Percentiles rank a stretch among this genome's conserved stretches.
These are phyloP conservation scores for Ogataea hybrid DNA, from an alignment of 1,139 yeast species.

Conservation along the genomic window DNA sequence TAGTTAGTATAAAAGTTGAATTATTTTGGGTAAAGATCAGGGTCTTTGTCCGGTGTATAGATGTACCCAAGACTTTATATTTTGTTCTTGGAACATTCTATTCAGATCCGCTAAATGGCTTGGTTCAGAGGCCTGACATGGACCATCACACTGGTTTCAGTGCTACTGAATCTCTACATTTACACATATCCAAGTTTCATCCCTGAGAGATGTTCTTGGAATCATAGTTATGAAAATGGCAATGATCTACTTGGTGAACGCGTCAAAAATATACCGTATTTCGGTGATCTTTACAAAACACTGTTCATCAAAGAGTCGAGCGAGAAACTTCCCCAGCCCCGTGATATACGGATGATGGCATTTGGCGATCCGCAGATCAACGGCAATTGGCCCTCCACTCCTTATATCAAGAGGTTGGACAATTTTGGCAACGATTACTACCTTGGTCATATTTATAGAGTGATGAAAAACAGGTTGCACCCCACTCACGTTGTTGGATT, in stretches of 20 bases:
- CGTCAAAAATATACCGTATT: constrained; percentile 32
- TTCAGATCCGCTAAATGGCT: background rate
- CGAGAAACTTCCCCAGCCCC: constrained; percentile 21
- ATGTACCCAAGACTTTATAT: background rate
- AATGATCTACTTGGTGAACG: constrained; percentile 15
- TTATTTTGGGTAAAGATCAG: background rate
- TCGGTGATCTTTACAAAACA: constrained; percentile 37
- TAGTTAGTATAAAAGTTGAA: background rate
- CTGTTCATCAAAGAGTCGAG: constrained; percentile 25
- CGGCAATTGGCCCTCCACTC: constrained; percentile 73
- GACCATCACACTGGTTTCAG: constrained; percentile 34
- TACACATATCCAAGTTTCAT: constrained; percentile 71
- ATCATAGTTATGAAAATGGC: constrained; percentile 21
- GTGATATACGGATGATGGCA: constrained; percentile 65
- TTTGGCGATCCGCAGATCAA: constrained; percentile 97
- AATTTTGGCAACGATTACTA: constrained; percentile 86
- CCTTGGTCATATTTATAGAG: constrained; percentile 74
- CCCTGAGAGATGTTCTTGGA: constrained; percentile 59
- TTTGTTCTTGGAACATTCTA: too few species aligned
- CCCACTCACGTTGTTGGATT: constrained; percentile 86
- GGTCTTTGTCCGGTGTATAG: background rate
- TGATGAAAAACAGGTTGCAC: constrained; percentile 56
- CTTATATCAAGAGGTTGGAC: constrained; percentile 75
- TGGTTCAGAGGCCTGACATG: constrained; percentile 15
- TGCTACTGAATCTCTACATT: constrained; percentile 54